Evolutionary conservation across 805 yeast genomes (phyloP), one percentile per base, ranked within the genome.

Genomic region (Kodamaea kakaduensis): DNA sequence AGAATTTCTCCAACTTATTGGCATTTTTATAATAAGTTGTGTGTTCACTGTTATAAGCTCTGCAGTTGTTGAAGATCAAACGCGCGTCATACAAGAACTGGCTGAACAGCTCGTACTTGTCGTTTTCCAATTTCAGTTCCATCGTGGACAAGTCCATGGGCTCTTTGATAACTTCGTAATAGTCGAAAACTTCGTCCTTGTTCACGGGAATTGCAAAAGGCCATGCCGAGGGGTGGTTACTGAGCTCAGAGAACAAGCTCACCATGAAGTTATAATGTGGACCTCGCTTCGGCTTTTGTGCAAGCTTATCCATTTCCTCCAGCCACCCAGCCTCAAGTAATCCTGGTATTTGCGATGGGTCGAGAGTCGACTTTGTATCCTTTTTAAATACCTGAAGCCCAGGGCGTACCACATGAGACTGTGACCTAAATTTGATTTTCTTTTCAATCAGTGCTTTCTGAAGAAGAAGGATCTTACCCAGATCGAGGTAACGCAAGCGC

Each of bases 121-220:
- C 96, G 51, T 84, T 86, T 44, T 90, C 97, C 22, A 93, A 69
- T 56, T 89, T 87, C 52, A 75, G 81, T 54, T 93, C 97, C 96
- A 93, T 93, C 0, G 97, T 88, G 27, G 93, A 79, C 37, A 93
- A 67, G 56, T 93, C 98, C 98, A 93, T 93, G 5, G 99, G 98
- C 56, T 93, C 97, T 54, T 88, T 88, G 45, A 93, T 90, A 18
- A 93, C 93, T 46, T 87, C 95, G 59, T 90, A 93, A 55, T 93
- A 93, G 60, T 93, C 98, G 1, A 94, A 87, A 8, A 93, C 98
- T 55, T 93, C 98, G 25, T 86, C 94, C 54, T 76, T 79, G 56
- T 84, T 86, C 9, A 93, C 98, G 2, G 98, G 96, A 37, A 79
- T 83, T 30, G 88, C 77, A 61, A 93, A 93, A 24, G 99, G 98